These are phyloP conservation scores for Jackrogersella multiformis DNA, from an alignment of 495 filamentous ascomycete species.

Conservation along the genomic window DNA sequence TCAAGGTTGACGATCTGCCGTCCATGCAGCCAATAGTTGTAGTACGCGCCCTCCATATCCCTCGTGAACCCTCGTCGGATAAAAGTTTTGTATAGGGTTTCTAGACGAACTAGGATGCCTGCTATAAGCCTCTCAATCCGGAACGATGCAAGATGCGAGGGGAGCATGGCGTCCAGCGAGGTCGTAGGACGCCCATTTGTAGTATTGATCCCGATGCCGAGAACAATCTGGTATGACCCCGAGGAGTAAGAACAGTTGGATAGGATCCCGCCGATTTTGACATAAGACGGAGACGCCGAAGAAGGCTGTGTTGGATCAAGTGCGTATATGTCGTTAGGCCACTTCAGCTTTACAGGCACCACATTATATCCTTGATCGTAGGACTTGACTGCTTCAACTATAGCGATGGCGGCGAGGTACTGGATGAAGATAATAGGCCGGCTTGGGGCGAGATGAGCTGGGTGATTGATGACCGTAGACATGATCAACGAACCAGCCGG, in stretches of 20 bases:
- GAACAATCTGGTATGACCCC: slow-evolving; percentile 83
- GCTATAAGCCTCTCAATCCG: slow-evolving; percentile 85
- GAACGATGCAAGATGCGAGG: slow-evolving; percentile 64
- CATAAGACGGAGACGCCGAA: slow-evolving; percentile 65
- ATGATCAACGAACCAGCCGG: slow-evolving; percentile 87
- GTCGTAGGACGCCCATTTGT: slow-evolving; percentile 89
- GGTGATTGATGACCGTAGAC: slow-evolving; percentile 85
- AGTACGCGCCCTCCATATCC: slow-evolving; percentile 80
- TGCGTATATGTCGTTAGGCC: slow-evolving; percentile 97
- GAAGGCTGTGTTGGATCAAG: slow-evolving; percentile 71
- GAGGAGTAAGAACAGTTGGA: slow-evolving; percentile 85
- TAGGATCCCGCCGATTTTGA: slow-evolving; percentile 94
- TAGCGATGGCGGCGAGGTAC: slow-evolving; percentile 91
- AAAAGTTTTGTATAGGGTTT: slow-evolving; percentile 80
- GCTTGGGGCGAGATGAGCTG: slow-evolving; percentile 69
- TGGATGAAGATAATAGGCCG: slow-evolving; percentile 95
- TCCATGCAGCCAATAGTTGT: slow-evolving; percentile 87
- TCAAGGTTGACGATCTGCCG: slow-evolving; percentile 91
- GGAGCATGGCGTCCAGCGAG: slow-evolving; percentile 77
- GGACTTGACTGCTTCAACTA: slow-evolving; percentile 81
- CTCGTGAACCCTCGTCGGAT: slow-evolving; percentile 73
- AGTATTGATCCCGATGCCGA: slow-evolving; percentile 90
- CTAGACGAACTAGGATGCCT: slow-evolving; percentile 80
- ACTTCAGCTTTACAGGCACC: slow-evolving; percentile 88
- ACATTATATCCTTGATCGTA: slow-evolving; percentile 76